phyloP scores from a whole-genome alignment of 2,329 filamentous ascomycete genomes.

The Nakataea oryzae region DNA sequence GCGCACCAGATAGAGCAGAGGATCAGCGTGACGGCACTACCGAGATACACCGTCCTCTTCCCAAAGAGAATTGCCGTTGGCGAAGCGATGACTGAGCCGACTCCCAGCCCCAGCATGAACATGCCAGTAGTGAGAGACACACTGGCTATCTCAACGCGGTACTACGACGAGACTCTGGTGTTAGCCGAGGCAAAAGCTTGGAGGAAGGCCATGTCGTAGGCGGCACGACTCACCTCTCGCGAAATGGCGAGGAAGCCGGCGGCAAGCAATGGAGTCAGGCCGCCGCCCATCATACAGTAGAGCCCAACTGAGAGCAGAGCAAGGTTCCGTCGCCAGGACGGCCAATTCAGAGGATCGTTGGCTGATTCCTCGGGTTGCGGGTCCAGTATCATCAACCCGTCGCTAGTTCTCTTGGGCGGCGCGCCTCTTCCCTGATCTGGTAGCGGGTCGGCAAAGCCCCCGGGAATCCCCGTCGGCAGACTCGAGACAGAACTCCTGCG shows the following conservation, averaged over 20 bases:
- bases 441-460: conserved; percentile 17
- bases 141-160: conserved; percentile 54
- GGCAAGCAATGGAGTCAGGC: conserved; percentile 82
- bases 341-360: conserved; percentile 93
- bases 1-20: conserved; percentile 75
- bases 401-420: conserved; percentile 57
- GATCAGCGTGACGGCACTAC: conserved; percentile 67
- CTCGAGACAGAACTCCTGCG: conserved; percentile 49
- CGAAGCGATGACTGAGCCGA: conserved; percentile 75
- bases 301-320: conserved; percentile 77
- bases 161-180: conserved; percentile 12
- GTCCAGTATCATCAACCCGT: conserved; percentile 78
- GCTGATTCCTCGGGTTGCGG: conserved; percentile 84
- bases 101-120: conserved; percentile 86
- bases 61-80: conserved; percentile 87
- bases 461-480: conserved; percentile 33
- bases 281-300: conserved; percentile 88
- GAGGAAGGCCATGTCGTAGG: not conserved
- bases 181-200: not conserved
- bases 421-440: conserved; percentile 28
- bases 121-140: conserved; percentile 84
- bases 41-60: conserved; percentile 83
- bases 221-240: conserved; percentile 18
- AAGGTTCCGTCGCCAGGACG: conserved; percentile 65
- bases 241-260: conserved; percentile 83